phyloP scores from a whole-genome alignment of 352 stramenopile species.

The Phytophthora syringae region DNA sequence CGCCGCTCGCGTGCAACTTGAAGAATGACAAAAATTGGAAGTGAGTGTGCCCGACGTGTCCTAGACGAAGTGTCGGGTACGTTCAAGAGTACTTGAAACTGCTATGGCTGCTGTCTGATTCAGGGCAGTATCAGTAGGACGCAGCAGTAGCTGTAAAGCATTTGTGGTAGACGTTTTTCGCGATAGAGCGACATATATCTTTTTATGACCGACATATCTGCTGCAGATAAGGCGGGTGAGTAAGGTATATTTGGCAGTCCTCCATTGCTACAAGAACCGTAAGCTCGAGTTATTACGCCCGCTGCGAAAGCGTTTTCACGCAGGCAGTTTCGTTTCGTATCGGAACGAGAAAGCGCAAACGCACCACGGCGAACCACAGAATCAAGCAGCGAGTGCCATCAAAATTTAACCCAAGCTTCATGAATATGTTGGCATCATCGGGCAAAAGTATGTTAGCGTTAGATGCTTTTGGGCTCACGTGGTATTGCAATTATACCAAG shows the following conservation, averaged over 20 bases:
- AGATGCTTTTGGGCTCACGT: too few species aligned
- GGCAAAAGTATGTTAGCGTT: too few species aligned
- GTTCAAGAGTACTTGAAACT: neutral
- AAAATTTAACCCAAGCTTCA: too few species aligned
- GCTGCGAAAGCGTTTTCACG: too few species aligned
- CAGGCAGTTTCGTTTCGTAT: too few species aligned
- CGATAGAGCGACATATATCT: conserved; percentile 19
- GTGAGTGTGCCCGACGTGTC: neutral
- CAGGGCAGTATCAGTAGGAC: conserved; percentile 1
- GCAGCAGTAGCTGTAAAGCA: neutral
- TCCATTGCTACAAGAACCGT: too few species aligned
- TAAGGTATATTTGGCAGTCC: conserved; percentile 10
- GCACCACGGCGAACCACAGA: too few species aligned
- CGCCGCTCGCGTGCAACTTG: neutral
- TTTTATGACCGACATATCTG: conserved; percentile 13
- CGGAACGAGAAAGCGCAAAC: too few species aligned
- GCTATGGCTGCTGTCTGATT: neutral
- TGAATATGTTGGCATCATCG: too few species aligned
- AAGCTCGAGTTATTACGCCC: too few species aligned
- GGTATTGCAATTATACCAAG: too few species aligned
- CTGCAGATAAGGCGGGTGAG: conserved; percentile 4
- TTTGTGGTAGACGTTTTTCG: conserved; percentile 8
- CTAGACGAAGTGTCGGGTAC: conserved; percentile 9
- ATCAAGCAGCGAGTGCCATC: too few species aligned
- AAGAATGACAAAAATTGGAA: conserved; percentile 2